Evolutionary conservation across 805 yeast species (phyloP).

Genomic region (Saccharomycopsis malanga): DNA sequence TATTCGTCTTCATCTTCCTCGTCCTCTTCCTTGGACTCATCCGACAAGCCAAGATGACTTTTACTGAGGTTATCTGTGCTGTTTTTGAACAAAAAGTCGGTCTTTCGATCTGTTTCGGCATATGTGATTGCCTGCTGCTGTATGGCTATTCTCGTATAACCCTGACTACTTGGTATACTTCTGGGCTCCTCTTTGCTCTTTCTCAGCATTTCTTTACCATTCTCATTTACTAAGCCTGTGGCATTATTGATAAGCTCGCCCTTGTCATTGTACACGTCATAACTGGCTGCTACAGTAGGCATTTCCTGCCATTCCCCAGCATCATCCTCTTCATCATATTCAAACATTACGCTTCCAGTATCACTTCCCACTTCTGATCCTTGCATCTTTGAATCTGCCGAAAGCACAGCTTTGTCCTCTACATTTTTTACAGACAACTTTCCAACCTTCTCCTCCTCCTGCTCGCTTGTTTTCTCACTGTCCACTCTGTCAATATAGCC

Average conservation of each 20-base stretch:
- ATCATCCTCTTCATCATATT: conserved; percentile 28
- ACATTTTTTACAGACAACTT: too few relatives aligned
- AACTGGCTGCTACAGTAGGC: conserved; percentile 64
- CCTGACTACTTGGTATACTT: conserved; percentile 39
- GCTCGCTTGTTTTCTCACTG: too few relatives aligned
- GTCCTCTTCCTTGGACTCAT: conserved; percentile 26
- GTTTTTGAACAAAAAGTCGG: conserved; percentile 43
- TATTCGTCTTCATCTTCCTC: conserved; percentile 28
- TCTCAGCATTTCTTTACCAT: conserved; percentile 8
- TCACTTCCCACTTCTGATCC: background rate
- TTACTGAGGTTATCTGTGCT: conserved; percentile 11
- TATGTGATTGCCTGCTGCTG: conserved; percentile 81
- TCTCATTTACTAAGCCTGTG: conserved; percentile 9
- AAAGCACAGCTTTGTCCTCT: background rate
- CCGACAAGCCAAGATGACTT: conserved; percentile 23
- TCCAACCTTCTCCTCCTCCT: too few relatives aligned
- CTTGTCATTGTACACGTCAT: conserved; percentile 72
- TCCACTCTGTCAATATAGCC: too few relatives aligned
- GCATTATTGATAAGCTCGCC: conserved; percentile 47
- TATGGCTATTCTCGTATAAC: conserved; percentile 84
- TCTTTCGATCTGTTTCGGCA: conserved; percentile 43
- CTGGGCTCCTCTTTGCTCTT: conserved; percentile 29
- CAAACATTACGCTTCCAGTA: background rate
- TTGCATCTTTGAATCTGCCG: background rate
- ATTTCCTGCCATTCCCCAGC: conserved; percentile 77